Base-by-base conservation (phyloP, 805 yeast genomes). In the Candida silvicultrix region DNA sequence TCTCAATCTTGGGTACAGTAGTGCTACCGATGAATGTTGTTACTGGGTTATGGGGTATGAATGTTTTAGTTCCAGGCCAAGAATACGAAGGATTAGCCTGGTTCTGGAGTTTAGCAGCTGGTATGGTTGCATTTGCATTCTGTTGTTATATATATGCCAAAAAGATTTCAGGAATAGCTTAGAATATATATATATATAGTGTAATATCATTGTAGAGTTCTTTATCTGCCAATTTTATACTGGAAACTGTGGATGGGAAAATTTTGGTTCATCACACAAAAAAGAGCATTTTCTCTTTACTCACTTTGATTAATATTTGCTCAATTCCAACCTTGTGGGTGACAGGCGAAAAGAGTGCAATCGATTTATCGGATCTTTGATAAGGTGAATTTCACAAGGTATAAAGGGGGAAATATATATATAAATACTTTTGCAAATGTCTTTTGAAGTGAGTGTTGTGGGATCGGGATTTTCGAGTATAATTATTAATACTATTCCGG, bases 41-140 rank as follows among this genome's bases (percentile, higher is more conserved):
- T 20, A 94, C 99, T 0, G 99, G 99, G 19, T 68, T 94, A 41
- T 94, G 98, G 98, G 99, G 99, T 46, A 94, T 94, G 99, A 94
- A 94, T 68, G 95, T 94, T 53, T 58, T 88, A 11, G 99, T 94
- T 32, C 99, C 99, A 0, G 99, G 99, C 0, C 98, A 92, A 62
- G 77, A 73, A 23, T 65, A 67, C 8, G 77, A 74, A n/a, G 74
- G 80, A 7, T 63, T 85, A 50, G 55, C 62, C 2, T 85, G 94
- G 94, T 85, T 86, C 60, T 78, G 75, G 59, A 63, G 74, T 21
- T 78, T 79, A 25, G 58, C 72, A 8, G 48, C 58, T 0, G 66
- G 72, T 16, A 76, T 79, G 83, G 47, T 70, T 12, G 20, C 67
- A 1, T 67, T 78, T 53, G 79, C 82, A 1, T 58, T 69, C 29